Conservation (phyloP, 371 early-diverging fungal species). For the Globomyces sp. region DNA sequence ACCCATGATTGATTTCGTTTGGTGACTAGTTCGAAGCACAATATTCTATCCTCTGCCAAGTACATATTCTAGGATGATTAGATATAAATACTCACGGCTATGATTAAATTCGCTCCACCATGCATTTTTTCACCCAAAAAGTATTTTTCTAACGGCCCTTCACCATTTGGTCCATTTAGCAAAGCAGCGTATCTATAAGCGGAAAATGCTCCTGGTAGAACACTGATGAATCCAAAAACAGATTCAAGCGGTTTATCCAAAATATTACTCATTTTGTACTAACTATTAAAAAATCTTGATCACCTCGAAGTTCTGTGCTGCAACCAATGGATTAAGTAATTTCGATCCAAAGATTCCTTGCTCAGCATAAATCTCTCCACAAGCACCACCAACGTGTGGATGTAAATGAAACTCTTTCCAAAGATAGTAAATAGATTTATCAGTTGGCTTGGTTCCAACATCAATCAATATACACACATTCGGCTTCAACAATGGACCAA, state of each 20-base stretch:
- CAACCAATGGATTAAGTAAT: constrained; percentile 83
- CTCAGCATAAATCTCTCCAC: constrained; percentile 46
- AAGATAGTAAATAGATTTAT: constrained; percentile 77
- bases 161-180: constrained; percentile 57
- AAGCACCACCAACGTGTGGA: constrained; percentile 69
- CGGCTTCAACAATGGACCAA: constrained; percentile 65
- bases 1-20: constrained; percentile 71
- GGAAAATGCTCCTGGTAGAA: constrained; percentile 90
- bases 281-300: too few relatives aligned
- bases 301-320: constrained; percentile 77
- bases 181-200: constrained; percentile 91
- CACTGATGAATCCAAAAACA: constrained; percentile 81
- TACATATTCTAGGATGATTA: constrained; percentile 37
- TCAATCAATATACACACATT: constrained; percentile 73
- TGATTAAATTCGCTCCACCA: constrained; percentile 46
- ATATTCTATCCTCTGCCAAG: constrained; percentile 78
- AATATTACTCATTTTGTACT: constrained; percentile 65
- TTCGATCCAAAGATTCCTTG: constrained; percentile 57
- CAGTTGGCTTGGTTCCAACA: constrained; percentile 89
- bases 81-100: constrained; percentile 13
- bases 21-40: constrained; percentile 85
- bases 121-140: constrained; percentile 91
- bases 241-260: constrained; percentile 81
- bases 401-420: constrained; percentile 64
- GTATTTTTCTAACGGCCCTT: constrained; percentile 69